Conservation (phyloP, 2,329 filamentous ascomycete genomes). For the Fusarium succisae region DNA sequence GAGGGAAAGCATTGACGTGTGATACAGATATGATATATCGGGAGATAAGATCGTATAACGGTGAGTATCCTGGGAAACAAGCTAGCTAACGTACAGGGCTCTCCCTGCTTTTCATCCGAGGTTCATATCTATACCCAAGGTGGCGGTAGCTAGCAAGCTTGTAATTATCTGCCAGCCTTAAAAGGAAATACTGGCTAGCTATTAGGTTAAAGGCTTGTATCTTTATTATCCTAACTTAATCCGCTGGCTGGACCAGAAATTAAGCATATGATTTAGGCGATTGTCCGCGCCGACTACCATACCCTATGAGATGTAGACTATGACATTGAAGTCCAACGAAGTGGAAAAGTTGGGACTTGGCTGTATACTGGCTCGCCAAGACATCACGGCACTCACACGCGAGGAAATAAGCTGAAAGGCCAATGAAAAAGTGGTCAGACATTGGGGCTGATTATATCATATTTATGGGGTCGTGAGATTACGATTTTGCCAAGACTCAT, state of each 20-base stretch:
- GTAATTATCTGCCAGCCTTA: rapidly evolving
- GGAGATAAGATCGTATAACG: background rate
- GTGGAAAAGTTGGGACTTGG: background rate
- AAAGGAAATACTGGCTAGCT: rapidly evolving
- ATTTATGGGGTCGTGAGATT: background rate
- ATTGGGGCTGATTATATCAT: background rate
- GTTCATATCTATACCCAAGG: background rate
- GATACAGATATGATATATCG: too few relatives aligned
- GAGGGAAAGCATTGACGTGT: rapidly evolving
- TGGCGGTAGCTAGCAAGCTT: background rate
- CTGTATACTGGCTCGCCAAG: background rate
- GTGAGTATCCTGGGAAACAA: rapidly evolving
- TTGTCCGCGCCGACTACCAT: too few relatives aligned
- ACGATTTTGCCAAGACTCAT: background rate
- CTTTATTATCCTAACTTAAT: rapidly evolving
- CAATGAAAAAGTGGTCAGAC: background rate
- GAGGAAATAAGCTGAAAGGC: background rate
- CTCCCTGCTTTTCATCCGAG: background rate
- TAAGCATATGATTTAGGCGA: rapidly evolving
- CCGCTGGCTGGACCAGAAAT: too few relatives aligned
- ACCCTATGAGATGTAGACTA: background rate
- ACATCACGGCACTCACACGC: background rate
- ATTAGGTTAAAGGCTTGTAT: rapidly evolving
- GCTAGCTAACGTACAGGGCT: background rate
- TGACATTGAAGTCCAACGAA: too few relatives aligned